Percentiles rank a stretch among this genome's conserved stretches.
phyloP scores from a whole-genome alignment of 352 stramenopile species.

The Phytophthora boehmeriae region DNA sequence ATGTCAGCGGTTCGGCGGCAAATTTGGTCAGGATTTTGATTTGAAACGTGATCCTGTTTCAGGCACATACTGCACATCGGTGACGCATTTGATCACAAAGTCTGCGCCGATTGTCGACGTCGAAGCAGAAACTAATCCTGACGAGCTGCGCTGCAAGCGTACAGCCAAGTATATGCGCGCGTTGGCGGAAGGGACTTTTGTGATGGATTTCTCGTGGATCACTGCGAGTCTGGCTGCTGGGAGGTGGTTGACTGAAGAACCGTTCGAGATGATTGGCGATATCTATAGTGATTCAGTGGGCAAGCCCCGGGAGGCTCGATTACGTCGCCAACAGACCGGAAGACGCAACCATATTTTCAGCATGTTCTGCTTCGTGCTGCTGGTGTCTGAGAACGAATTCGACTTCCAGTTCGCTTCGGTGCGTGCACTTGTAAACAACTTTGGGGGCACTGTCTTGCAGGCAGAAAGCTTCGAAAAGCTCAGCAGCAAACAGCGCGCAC shows the following conservation, averaged over 20 bases:
- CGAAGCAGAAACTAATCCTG: neutral
- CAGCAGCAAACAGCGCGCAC: slow-evolving; percentile 22
- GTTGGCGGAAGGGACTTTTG: slow-evolving; percentile 69
- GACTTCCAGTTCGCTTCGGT: slow-evolving; percentile 78
- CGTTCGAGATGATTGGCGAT: slow-evolving; percentile 81
- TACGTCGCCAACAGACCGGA: slow-evolving; percentile 52
- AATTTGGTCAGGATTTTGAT: slow-evolving; percentile 79
- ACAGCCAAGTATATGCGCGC: slow-evolving; percentile 89
- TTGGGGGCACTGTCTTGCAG: slow-evolving; percentile 60
- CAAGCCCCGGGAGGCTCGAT: slow-evolving; percentile 70
- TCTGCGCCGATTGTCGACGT: slow-evolving; percentile 36
- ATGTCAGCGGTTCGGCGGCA: slow-evolving; percentile 65
- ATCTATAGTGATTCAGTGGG: slow-evolving; percentile 76
- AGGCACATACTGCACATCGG: slow-evolving; percentile 51
- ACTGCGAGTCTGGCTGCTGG: slow-evolving; percentile 62
- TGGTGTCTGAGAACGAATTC: slow-evolving; percentile 71
- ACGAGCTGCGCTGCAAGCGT: slow-evolving; percentile 69
- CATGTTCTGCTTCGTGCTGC: slow-evolving; percentile 75
- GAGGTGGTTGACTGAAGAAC: slow-evolving; percentile 70
- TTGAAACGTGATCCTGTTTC: slow-evolving; percentile 52
- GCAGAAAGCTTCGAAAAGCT: slow-evolving; percentile 33
- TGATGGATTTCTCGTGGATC: slow-evolving; percentile 84
- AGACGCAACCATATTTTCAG: slow-evolving; percentile 79
- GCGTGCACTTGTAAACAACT: slow-evolving; percentile 63
- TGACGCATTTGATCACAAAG: slow-evolving; percentile 84